A percentile compares a stretch with the other conserved stretches of the same genome.
phyloP scores from a whole-genome alignment of 1,139 yeast genomes.

The Candida frijolesensis region DNA sequence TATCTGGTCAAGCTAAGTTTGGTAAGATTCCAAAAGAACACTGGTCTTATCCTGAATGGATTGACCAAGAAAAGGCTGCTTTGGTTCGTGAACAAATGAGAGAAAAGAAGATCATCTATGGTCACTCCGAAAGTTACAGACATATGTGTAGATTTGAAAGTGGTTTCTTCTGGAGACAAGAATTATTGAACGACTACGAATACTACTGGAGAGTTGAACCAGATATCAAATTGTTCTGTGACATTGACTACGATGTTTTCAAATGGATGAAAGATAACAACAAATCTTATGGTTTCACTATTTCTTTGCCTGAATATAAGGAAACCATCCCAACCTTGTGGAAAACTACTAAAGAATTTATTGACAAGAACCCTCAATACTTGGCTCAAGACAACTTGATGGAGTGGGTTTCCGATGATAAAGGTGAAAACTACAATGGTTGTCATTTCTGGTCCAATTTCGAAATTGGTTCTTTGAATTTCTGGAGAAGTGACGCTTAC shows the following conservation, averaged over 20 bases:
- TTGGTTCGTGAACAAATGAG: constrained; percentile 52
- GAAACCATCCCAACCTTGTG: constrained; percentile 82
- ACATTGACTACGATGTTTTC: constrained; percentile 80
- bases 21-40: constrained; percentile 49
- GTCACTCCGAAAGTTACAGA: constrained; percentile 63
- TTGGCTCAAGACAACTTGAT: constrained; percentile 67
- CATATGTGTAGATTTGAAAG: constrained; percentile 93
- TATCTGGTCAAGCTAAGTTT: constrained; percentile 44
- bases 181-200: constrained; percentile 68
- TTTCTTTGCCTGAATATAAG: constrained; percentile 80
- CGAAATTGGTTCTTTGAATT: constrained; percentile 72
- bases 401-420: constrained; percentile 72
- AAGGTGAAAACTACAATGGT: constrained; percentile 67
- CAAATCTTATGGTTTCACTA: constrained; percentile 76
- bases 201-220: constrained; percentile 97
- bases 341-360: constrained; percentile 72
- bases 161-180: constrained; percentile 86
- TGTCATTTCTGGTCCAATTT: constrained; percentile 92
- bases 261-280: constrained; percentile 76
- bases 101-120: constrained; percentile 58
- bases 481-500: constrained; percentile 77
- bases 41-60: constrained; percentile 58
- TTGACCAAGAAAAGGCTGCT: constrained; percentile 61
- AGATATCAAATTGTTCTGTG: constrained; percentile 75
- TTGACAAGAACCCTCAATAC: constrained; percentile 64